A percentile compares a stretch with the other conserved stretches of the same genome.
phyloP scores from a whole-genome alignment of 2,329 filamentous ascomycete species.

The Tolypocladium nubicola region DNA sequence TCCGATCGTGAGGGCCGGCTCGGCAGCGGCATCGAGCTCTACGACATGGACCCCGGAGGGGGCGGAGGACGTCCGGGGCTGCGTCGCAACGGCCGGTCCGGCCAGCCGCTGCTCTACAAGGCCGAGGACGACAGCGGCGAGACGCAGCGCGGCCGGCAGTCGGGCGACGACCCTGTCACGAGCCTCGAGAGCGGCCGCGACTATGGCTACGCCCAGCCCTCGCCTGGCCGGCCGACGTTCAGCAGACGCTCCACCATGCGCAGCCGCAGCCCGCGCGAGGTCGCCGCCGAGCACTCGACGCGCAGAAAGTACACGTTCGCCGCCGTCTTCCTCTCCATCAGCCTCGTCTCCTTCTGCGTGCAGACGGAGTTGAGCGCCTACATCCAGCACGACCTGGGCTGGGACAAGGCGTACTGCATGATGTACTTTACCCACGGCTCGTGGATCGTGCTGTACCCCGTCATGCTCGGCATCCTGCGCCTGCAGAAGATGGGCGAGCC shows the following conservation, averaged over 20 bases:
- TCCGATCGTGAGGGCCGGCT: slow-evolving; percentile 13
- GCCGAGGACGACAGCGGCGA: slow-evolving; percentile 11
- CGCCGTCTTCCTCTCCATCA: slow-evolving; percentile 70
- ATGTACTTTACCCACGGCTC: slow-evolving; percentile 95
- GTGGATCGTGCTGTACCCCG: slow-evolving; percentile 82
- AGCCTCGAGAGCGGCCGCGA: slow-evolving; percentile 11
- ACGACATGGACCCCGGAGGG: slow-evolving; percentile 22
- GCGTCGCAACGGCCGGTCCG: slow-evolving; percentile 7
- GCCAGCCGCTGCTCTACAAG: slow-evolving; percentile 10
- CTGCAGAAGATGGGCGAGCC: slow-evolving; percentile 67
- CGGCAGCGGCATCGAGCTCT: slow-evolving; percentile 9
- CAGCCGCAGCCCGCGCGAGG: slow-evolving; percentile 59
- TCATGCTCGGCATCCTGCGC: slow-evolving; percentile 70
- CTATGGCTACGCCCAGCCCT: slow-evolving; percentile 13
- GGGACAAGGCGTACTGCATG: slow-evolving; percentile 99
- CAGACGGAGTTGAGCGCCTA: slow-evolving; percentile 95
- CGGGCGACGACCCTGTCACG: slow-evolving; percentile 5
- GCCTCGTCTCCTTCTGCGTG: slow-evolving; percentile 77
- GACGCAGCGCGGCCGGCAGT: slow-evolving; percentile 9
- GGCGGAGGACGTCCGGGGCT: slow-evolving; percentile 10
- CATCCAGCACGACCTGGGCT: slow-evolving; percentile 83
- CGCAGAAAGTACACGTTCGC: slow-evolving; percentile 81
- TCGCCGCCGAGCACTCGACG: slow-evolving; percentile 34
- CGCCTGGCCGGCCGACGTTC: slow-evolving; percentile 14
- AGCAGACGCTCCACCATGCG: slow-evolving; percentile 55